Conservation (phyloP, 1,139 yeast species). For the Maudiozyma humilis region DNA sequence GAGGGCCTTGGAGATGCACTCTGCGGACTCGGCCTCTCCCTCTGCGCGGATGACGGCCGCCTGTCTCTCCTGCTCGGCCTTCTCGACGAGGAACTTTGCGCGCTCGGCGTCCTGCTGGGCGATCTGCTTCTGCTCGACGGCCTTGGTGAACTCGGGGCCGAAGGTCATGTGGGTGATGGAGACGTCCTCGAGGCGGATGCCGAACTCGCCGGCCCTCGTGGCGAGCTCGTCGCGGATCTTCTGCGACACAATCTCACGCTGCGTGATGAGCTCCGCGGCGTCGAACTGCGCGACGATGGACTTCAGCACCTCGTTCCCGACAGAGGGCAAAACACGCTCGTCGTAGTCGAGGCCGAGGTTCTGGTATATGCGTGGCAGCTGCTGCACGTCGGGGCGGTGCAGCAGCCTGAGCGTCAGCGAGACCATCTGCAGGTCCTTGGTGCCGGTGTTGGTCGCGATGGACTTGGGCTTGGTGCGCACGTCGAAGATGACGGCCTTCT, state of each 20-base stretch:
- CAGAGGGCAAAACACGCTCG: constrained; percentile 93
- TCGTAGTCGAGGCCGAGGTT: constrained; percentile 90
- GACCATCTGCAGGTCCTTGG: constrained; percentile 94
- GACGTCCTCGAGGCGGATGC: constrained; percentile 89
- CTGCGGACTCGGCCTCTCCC: constrained; percentile 99
- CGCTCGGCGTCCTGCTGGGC: constrained; percentile 99
- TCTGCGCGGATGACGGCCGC: constrained; percentile 95
- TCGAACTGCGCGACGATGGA: constrained; percentile 96
- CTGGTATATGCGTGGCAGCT: constrained; percentile 81
- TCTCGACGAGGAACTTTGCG: constrained; percentile 87
- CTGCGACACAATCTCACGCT: constrained; percentile 89
- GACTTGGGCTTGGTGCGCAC: constrained; percentile 90
- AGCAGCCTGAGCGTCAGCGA: constrained; percentile 86
- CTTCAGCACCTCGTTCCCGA: constrained; percentile 92
- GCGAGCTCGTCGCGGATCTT: constrained; percentile 83
- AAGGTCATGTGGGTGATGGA: constrained; percentile 97
- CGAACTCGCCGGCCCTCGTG: constrained; percentile 78
- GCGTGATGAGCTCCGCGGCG: constrained; percentile 95
- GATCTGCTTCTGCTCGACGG: constrained; percentile 97
- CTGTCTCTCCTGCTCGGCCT: constrained; percentile 95
- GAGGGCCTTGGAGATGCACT: constrained; percentile 85
- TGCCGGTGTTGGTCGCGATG: constrained; percentile 91
- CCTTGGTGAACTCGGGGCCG: constrained; percentile 94
- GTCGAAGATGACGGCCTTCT: constrained; percentile 80
- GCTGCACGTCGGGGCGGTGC: constrained; percentile 84